Evolutionary conservation across 2,329 filamentous ascomycete genomes (phyloP).

Genomic region (Nemania sp.): DNA sequence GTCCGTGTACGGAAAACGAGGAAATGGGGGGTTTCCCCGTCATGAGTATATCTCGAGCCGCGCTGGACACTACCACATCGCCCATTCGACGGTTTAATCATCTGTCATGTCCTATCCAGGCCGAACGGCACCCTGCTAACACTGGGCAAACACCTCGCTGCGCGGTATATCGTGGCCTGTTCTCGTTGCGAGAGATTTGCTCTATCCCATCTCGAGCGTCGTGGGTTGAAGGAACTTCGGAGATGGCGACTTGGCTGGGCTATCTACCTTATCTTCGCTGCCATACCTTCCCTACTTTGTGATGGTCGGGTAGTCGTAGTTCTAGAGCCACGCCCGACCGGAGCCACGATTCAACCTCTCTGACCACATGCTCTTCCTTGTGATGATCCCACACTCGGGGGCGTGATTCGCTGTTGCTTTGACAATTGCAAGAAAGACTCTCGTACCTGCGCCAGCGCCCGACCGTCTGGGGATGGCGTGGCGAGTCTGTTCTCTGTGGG

Average conservation of each 20-base stretch:
- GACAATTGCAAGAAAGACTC: slow-evolving; percentile 11
- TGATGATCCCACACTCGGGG: neutral
- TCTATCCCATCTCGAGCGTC: too few relatives aligned
- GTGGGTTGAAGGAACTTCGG: neutral
- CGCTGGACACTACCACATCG: too few relatives aligned
- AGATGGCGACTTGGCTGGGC: neutral
- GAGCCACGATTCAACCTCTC: neutral
- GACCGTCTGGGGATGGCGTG: neutral
- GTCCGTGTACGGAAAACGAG: too few relatives aligned
- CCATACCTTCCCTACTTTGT: neutral
- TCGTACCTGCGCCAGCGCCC: slow-evolving; percentile 6
- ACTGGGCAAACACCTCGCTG: too few relatives aligned
- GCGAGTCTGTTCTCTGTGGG: slow-evolving; percentile 2
- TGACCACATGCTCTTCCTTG: neutral
- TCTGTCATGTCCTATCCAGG: too few relatives aligned
- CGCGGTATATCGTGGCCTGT: too few relatives aligned
- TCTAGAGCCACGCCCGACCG: neutral
- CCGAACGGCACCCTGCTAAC: too few relatives aligned
- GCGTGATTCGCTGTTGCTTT: slow-evolving; percentile 7
- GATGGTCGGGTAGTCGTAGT: neutral
- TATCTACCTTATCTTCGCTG: too few relatives aligned
- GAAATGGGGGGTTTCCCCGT: too few relatives aligned
- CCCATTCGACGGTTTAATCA: too few relatives aligned
- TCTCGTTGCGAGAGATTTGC: too few relatives aligned
- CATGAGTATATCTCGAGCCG: too few relatives aligned